phyloP scores from a whole-genome alignment of 805 yeast genomes.

The Brettanomyces naardenensis region DNA sequence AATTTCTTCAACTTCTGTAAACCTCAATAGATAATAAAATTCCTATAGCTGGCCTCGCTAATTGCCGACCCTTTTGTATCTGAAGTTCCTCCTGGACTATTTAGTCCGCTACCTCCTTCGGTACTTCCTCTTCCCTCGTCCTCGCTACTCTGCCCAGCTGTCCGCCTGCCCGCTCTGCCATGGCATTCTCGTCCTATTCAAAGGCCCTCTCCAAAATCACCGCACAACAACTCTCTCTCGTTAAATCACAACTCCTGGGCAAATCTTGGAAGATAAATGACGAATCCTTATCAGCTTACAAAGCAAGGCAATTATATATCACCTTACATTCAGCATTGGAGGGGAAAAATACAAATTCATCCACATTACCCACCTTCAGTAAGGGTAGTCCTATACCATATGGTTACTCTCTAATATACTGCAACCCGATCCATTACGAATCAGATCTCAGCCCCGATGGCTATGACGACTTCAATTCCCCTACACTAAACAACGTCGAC shows the following conservation, averaged over 20 bases:
- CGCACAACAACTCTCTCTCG: not conserved
- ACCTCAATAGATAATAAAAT: too few relatives aligned
- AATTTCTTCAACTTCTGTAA: too few relatives aligned
- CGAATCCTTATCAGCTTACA: conserved; percentile 21
- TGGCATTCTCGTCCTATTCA: not conserved
- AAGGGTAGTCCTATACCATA: conserved; percentile 23
- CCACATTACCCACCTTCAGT: conserved; percentile 8
- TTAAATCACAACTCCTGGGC: conserved; percentile 6
- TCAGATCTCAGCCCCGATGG: conserved; percentile 58
- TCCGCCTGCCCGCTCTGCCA: too few relatives aligned
- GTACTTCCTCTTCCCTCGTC: too few relatives aligned
- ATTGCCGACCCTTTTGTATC: too few relatives aligned
- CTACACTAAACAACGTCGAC: conserved; percentile 24
- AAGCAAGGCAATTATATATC: conserved; percentile 19
- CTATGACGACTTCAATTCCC: conserved; percentile 73
- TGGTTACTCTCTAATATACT: conserved; percentile 64
- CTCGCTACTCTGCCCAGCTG: too few relatives aligned
- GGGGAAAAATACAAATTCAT: not conserved
- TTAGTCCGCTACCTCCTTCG: too few relatives aligned
- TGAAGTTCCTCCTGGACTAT: too few relatives aligned
- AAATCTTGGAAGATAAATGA: conserved; percentile 20
- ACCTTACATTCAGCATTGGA: conserved; percentile 20
- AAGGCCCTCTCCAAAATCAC: not conserved
- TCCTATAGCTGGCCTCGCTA: too few relatives aligned
- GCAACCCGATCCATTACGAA: conserved; percentile 50